Evolutionary conservation across 805 yeast genomes (phyloP).

Genomic region (Yarrowia sp.): DNA sequence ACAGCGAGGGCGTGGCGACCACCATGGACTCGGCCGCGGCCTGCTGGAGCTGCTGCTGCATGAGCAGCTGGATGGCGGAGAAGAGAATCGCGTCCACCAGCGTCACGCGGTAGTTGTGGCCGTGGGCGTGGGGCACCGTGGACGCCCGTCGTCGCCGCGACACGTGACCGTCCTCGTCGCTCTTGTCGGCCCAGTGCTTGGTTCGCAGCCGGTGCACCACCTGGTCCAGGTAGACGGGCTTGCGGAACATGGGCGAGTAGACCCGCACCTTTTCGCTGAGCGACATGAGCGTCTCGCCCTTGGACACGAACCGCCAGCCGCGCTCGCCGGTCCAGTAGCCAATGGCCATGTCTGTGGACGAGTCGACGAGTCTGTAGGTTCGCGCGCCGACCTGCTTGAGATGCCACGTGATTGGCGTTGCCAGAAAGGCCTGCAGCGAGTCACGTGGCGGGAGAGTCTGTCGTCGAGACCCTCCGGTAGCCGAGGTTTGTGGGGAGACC

Average conservation of each 20-base stretch:
- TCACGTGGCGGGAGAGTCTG: slow-evolving; percentile 21
- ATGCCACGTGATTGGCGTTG: slow-evolving; percentile 43
- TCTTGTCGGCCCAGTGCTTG: slow-evolving; percentile 20
- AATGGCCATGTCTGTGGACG: slow-evolving; percentile 41
- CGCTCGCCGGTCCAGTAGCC: slow-evolving; percentile 43
- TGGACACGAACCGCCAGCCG: slow-evolving; percentile 38
- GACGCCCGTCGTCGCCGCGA: slow-evolving; percentile 20
- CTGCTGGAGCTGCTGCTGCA: slow-evolving; percentile 36
- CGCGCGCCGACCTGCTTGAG: slow-evolving; percentile 37
- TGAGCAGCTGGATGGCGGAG: slow-evolving; percentile 31
- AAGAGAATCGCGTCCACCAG: slow-evolving; percentile 37
- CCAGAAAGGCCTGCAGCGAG: slow-evolving; percentile 24
- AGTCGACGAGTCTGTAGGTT: slow-evolving; percentile 41
- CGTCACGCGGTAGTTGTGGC: slow-evolving; percentile 28
- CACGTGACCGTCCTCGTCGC: background rate
- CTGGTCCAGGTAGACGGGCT: slow-evolving; percentile 34
- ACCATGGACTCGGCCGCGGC: slow-evolving; percentile 43
- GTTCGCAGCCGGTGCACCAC: slow-evolving; percentile 34
- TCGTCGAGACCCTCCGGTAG: background rate
- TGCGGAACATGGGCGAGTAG: slow-evolving; percentile 25
- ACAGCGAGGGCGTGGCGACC: slow-evolving; percentile 42
- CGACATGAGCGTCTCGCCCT: slow-evolving; percentile 36
- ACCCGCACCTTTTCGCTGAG: slow-evolving; percentile 24
- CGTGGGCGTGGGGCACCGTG: background rate
- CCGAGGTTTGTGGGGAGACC: background rate